A percentile compares a stretch with the other conserved stretches of the same genome.
phyloP scores from a whole-genome alignment of 495 filamentous ascomycete species.

The Cetradonia linearis region DNA sequence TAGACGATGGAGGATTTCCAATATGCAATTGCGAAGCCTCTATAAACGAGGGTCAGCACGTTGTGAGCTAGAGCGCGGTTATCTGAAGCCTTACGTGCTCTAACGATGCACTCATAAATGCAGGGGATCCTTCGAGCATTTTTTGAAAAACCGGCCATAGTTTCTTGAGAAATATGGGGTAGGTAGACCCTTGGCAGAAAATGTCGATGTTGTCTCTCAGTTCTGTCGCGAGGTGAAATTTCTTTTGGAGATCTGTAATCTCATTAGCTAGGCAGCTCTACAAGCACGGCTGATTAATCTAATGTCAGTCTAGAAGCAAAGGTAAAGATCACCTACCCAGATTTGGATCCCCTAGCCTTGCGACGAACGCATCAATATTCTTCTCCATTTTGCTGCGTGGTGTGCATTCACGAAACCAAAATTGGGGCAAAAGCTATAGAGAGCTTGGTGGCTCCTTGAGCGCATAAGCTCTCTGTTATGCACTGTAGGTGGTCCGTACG shows the following conservation, averaged over 20 bases:
- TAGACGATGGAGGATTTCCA: constrained; percentile 89
- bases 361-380: constrained; percentile 50
- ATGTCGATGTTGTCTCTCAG: constrained; percentile 78
- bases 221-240: constrained; percentile 65
- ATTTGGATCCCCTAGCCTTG: constrained; percentile 49
- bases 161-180: constrained; percentile 68
- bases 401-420: not conserved
- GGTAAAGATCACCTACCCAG: constrained; percentile 38
- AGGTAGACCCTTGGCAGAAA: constrained; percentile 52
- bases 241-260: constrained; percentile 57
- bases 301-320: constrained; percentile 2
- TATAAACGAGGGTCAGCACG: constrained; percentile 31
- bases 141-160: constrained; percentile 83
- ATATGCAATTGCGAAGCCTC: constrained; percentile 80
- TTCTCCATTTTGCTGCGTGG: constrained; percentile 32
- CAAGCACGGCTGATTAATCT: constrained; percentile 12
- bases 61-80: constrained; percentile 14
- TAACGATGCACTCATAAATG: constrained; percentile 76
- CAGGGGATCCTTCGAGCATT: constrained; percentile 75
- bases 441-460: constrained; percentile 8
- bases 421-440: no score
- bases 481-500: constrained; percentile 1
- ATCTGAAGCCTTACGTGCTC: constrained; percentile 55
- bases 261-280: constrained; percentile 14
- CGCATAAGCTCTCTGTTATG: constrained; percentile 4